These are phyloP conservation scores for Stachybotrys chlorohalonatus DNA, from an alignment of 2,329 filamentous ascomycete species.

Conservation along the genomic window DNA sequence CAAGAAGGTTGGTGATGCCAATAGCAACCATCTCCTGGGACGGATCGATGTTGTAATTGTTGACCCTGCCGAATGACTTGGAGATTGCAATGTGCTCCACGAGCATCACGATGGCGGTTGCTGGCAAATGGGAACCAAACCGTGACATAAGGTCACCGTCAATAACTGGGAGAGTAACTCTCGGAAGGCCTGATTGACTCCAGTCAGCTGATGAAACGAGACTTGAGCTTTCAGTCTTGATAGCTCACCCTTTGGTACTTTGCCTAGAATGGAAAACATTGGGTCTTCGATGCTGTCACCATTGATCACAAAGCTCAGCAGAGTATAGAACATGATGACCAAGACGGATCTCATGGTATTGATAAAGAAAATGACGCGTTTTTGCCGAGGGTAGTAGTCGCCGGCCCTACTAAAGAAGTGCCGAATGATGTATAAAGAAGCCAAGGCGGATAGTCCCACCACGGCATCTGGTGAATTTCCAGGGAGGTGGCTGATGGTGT, in stretches of 20 bases:
- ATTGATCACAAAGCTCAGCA: constrained; percentile 84
- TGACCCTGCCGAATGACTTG: constrained; percentile 91
- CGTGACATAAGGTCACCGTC: constrained; percentile 55
- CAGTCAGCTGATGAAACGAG: background rate
- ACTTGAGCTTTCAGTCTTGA: background rate
- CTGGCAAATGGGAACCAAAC: constrained; percentile 67
- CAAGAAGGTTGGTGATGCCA: constrained; percentile 80
- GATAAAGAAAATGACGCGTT: constrained; percentile 80
- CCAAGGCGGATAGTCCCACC: constrained; percentile 75
- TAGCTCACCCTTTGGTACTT: constrained; percentile 58
- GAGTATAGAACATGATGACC: constrained; percentile 82
- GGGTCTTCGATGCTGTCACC: constrained; percentile 53
- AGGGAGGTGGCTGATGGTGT: constrained; percentile 65
- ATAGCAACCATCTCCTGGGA: constrained; percentile 96
- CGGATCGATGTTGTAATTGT: constrained; percentile 92
- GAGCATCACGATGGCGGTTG: constrained; percentile 83
- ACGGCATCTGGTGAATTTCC: constrained; percentile 68
- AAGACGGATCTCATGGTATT: constrained; percentile 85
- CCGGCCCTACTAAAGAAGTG: constrained; percentile 54
- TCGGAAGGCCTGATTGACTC: constrained; percentile 54
- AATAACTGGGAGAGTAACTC: constrained; percentile 65
- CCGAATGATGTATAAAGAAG: constrained; percentile 70
- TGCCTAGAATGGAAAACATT: constrained; percentile 63
- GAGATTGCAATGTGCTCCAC: constrained; percentile 97
- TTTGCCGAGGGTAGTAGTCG: constrained; percentile 57